Conservation (phyloP, 129 eudicot genomes). For the Escallonia herrerae region DNA sequence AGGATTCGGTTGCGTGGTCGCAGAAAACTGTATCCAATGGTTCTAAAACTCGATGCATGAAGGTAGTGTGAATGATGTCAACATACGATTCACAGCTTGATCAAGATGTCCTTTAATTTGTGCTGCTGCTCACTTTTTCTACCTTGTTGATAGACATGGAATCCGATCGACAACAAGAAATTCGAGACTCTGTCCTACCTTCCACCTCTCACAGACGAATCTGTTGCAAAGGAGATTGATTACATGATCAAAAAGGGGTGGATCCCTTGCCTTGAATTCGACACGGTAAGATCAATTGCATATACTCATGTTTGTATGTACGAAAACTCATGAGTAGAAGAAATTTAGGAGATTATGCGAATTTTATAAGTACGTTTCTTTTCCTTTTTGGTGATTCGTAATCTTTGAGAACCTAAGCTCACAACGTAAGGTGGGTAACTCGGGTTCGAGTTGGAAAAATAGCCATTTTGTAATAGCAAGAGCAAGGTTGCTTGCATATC, state of each 20-base stretch:
- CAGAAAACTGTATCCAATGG: slow-evolving; percentile 51
- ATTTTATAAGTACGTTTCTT: too few species aligned
- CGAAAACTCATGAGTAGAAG: too few species aligned
- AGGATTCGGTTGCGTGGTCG: slow-evolving; percentile 35
- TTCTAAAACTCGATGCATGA: slow-evolving; percentile 43
- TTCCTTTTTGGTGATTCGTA: too few species aligned
- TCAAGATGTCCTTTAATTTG: background rate
- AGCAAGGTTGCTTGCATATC: too few species aligned
- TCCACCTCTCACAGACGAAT: slow-evolving; percentile 55
- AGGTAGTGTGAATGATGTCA: slow-evolving; percentile 28
- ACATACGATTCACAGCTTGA: background rate
- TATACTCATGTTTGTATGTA: too few species aligned
- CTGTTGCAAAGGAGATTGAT: slow-evolving; percentile 63
- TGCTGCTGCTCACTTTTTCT: background rate
- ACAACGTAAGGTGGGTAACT: too few species aligned
- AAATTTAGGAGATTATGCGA: too few species aligned
- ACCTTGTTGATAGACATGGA: slow-evolving; percentile 37
- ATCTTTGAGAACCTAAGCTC: too few species aligned
- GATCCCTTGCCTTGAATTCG: slow-evolving; percentile 68
- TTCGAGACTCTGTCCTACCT: slow-evolving; percentile 66
- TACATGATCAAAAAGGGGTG: slow-evolving; percentile 62
- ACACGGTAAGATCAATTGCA: slow-evolving; percentile 26
- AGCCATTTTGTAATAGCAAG: too few species aligned
- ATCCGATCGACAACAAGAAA: slow-evolving; percentile 59
- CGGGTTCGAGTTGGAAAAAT: too few species aligned